A percentile compares a stretch with the other conserved stretches of the same genome.
Evolutionary conservation across 163 green algal species (phyloP).

Genomic region (Scenedesmus sp.): DNA sequence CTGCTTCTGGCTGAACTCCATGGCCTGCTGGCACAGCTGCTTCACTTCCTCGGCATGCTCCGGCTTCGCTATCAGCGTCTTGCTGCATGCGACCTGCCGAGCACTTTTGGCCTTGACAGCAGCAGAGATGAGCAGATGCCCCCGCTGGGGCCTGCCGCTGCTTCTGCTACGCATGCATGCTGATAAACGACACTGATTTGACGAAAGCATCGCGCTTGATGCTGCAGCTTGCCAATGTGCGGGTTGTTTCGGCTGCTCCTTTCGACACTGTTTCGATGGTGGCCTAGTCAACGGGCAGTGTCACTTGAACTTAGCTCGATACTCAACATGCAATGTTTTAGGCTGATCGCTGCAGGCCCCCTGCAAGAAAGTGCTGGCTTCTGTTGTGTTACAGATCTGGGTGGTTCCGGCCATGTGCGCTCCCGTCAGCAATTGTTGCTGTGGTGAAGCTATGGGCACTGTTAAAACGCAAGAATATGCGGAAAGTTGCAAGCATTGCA

Average conservation of each 20-base stretch:
- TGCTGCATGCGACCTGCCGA: conserved; percentile 71
- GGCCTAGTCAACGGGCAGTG: neutral
- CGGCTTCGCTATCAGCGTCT: conserved; percentile 76
- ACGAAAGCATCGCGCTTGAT: neutral
- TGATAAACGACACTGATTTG: neutral
- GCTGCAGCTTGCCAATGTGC: neutral
- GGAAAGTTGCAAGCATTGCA: no score
- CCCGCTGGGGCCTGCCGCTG: neutral
- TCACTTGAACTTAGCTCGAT: neutral
- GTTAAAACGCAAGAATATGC: no score
- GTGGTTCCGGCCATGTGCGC: neutral
- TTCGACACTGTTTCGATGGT: neutral
- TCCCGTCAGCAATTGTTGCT: no score
- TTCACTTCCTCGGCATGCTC: conserved; percentile 64
- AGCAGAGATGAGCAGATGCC: conserved; percentile 1
- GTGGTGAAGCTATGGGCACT: no score
- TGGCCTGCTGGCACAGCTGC: conserved; percentile 66
- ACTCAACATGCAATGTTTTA: neutral
- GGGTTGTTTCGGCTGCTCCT: neutral
- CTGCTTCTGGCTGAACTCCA: conserved; percentile 63
- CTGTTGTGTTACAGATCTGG: conserved; percentile 10
- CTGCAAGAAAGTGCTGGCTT: neutral
- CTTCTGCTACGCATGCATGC: conserved; percentile 10
- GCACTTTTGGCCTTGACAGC: conserved; percentile 48
- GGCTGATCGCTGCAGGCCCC: neutral